Evolutionary conservation across 441 rosid species (phyloP).

Genomic region (Flueggea neowawraea): DNA sequence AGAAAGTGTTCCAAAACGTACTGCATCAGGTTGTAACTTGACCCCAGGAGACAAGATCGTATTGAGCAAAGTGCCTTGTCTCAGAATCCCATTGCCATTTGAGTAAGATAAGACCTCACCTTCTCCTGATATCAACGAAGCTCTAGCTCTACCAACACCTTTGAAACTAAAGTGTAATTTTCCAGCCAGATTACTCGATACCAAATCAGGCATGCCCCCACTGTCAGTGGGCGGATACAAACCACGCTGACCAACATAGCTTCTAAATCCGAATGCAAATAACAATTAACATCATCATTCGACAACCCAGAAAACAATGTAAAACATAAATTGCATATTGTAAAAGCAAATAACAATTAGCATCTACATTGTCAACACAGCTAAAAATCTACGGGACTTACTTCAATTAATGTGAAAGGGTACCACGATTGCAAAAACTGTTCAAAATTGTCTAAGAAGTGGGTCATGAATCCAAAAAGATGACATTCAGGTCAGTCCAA

Average conservation of each 20-base stretch:
- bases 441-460: too few relatives aligned
- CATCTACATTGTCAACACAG: too few relatives aligned
- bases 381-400: too few relatives aligned
- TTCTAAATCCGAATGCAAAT: constrained; percentile 9
- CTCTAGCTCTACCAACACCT: constrained; percentile 27
- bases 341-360: too few relatives aligned
- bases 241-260: constrained; percentile 19
- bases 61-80: constrained; percentile 9
- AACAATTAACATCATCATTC: neutral
- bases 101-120: constrained; percentile 43
- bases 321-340: neutral
- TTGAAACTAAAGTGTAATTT: constrained; percentile 25
- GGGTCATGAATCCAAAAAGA: too few relatives aligned
- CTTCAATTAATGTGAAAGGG: too few relatives aligned
- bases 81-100: constrained; percentile 29
- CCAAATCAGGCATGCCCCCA: constrained; percentile 14
- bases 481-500: too few relatives aligned
- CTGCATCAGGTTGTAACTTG: constrained; percentile 47
- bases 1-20: constrained; percentile 45
- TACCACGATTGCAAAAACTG: too few relatives aligned
- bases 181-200: constrained; percentile 12
- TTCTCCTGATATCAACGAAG: constrained; percentile 48
- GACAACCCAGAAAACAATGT: neutral
- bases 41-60: constrained; percentile 22
- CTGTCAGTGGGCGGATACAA: constrained; percentile 15